Evolutionary conservation across 768 basidiomycete species (phyloP), one percentile per base, ranked within the genome.

Genomic region (Russula earlei): DNA sequence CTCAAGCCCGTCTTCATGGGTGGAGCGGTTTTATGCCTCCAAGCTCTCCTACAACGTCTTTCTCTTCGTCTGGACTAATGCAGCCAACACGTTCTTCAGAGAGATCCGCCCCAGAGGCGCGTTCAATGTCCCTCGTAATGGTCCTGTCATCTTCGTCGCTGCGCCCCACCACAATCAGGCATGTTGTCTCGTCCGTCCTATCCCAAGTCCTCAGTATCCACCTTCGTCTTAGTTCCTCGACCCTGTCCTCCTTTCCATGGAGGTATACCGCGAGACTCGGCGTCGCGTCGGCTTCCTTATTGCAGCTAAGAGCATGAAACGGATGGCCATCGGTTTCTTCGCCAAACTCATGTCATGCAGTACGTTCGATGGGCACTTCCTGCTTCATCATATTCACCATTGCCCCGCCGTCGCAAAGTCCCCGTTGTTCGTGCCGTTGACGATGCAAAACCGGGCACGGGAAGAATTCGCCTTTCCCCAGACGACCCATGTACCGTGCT

Each of bases 91-190:
- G 61, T 98, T 98, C 77, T 98, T 98, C 75, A 76, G 94, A 61
- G 94, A 98, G 72, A 85, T 97, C 62, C 79, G 94, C 54, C 89
- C 92, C 1, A 77, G 95, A 69, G 90, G 95, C 44, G 86, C 92
- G 27, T 96, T 85, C 78, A 87, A 96, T 68, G 89, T 98, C 56
- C 94, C 94, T 25, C 78, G 77, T 52, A 78, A 87, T 56, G 95
- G 92, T 0, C 87, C 95, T 5, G 81, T 95, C 54, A 89, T 98
- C 63, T 94, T 98, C 69, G 94, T 92, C 45, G 92, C 81, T 46
- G 94, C 89, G 7, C 93, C 93, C 34, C 94, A 96, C 69, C 82
- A 84, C 65, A 96, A 96, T 68, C 91, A 93, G 73, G 91, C 83
- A 65, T 48, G 71, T 59, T 53, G 62, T 36, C 65, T 29, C 40